Conservation (phyloP, 2,329 filamentous ascomycete genomes). For the Fusarium austroafricanum region DNA sequence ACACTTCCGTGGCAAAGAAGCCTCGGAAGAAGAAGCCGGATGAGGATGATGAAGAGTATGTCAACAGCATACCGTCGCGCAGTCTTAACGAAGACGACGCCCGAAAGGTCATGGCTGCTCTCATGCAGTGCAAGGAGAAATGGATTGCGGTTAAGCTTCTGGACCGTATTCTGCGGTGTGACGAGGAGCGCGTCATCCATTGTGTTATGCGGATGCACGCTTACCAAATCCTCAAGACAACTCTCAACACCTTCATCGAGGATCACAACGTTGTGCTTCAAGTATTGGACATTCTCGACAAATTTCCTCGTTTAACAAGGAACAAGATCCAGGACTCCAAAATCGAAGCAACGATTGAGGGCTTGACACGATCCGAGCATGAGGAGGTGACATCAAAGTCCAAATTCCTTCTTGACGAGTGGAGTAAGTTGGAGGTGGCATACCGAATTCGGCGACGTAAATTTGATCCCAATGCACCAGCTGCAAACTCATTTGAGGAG, state of each 20-base stretch:
- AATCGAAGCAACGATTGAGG: conserved; percentile 84
- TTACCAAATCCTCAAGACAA: conserved; percentile 92
- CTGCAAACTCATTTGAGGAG: conserved; percentile 69
- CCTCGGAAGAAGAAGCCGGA: conserved; percentile 90
- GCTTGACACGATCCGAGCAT: conserved; percentile 74
- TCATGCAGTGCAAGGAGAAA: conserved; percentile 99
- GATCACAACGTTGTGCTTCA: conserved; percentile 91
- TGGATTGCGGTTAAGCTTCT: conserved; percentile 98
- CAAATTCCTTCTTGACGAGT: conserved; percentile 78
- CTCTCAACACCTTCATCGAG: conserved; percentile 85
- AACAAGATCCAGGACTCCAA: conserved; percentile 98
- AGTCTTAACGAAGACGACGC: conserved; percentile 84
- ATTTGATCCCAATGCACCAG: conserved; percentile 73
- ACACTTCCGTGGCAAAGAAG: conserved; percentile 88
- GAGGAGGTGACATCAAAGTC: conserved; percentile 80
- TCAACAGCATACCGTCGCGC: conserved; percentile 86
- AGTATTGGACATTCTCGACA: conserved; percentile 88
- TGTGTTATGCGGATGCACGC: conserved; percentile 96
- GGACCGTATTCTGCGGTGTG: conserved; percentile 84
- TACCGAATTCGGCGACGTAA: conserved; percentile 96
- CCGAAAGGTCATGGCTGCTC: conserved; percentile 93
- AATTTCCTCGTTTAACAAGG: conserved; percentile 87
- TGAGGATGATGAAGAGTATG: conserved; percentile 95
- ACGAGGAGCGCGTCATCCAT: conserved; percentile 88
- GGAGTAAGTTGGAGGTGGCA: conserved; percentile 88